Base-by-base conservation (phyloP, 2,329 filamentous ascomycete genomes). In the Metarhizium robertsii region DNA sequence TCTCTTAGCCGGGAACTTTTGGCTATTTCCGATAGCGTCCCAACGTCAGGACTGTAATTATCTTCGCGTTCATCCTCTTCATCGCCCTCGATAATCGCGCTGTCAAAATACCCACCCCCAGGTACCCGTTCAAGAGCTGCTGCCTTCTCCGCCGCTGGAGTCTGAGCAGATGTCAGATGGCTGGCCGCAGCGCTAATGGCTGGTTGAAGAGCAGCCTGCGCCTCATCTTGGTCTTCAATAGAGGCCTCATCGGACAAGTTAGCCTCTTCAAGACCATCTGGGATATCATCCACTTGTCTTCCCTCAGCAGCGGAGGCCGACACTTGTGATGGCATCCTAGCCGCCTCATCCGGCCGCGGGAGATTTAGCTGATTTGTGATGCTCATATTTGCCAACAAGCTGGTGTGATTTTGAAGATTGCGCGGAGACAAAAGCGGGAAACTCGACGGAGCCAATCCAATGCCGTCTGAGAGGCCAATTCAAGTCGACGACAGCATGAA, bases 201-300 rank as follows among this genome's bases (percentile, higher is more conserved):
- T 2, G 80, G 79, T 63, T 82, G 81, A 52, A 86, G 74, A 49
- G 84, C 75, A 7, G 80, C 81, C 60, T 82, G 79, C 4, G 78
- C 81, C 60, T 79, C 79, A 61, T 84, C 80, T 55, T 79, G 72
- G 49, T 79, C 76, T 52, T 64, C 65, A 30, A 68, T 61, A 18
- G 65, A 62, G n/a, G 60, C 62, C 4, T 63, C 61, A 30, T 65
- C 59, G 6, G 56, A 58, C 1, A 59, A 25, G 8, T 50, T 53
- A 13, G 34, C 48, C n/a, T 61, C 59, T 4, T 60, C 55, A 36
- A 60, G 58, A 20, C 57, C 56, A 34, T 46, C 54, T 6, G 20
- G 34, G 11, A 45, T 14, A 4, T 16, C 14, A n/a, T 40, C 5
- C 16, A 40, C 32, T 11, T 30, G 20, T n/a, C 32, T 34, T 14